Conservation (phyloP, 2,329 filamentous ascomycete genomes). For the Coniochaeta prunicola region DNA sequence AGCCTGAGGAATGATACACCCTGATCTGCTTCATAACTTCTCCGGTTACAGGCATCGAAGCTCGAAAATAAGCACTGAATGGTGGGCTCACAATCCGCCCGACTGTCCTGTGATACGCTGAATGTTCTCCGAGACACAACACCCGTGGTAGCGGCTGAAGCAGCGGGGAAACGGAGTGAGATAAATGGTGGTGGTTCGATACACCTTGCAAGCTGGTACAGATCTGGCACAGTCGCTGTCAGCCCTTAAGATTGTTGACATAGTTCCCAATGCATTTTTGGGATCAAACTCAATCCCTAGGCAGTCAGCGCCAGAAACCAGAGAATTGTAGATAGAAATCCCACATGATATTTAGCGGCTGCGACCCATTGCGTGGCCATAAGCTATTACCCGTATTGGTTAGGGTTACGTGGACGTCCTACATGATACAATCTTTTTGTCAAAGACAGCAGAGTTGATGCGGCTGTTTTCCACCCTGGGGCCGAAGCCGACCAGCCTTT, state of each 20-base stretch:
- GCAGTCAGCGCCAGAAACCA: background rate
- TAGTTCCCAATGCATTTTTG: background rate
- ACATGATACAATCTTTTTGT: background rate
- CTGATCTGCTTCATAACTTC: background rate
- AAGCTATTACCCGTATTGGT: background rate
- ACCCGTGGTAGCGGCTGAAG: background rate
- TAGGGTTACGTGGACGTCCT: background rate
- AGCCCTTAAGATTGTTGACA: background rate
- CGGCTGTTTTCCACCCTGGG: background rate
- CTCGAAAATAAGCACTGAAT: background rate
- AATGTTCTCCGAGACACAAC: background rate
- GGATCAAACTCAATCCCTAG: background rate
- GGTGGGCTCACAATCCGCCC: background rate
- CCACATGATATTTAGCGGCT: conserved; percentile 1
- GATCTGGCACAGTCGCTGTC: background rate
- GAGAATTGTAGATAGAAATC: background rate
- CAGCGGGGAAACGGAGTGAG: background rate
- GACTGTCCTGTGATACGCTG: background rate
- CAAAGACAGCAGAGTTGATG: background rate
- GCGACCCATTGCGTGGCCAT: conserved; percentile 1
- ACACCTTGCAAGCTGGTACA: background rate
- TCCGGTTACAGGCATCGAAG: background rate
- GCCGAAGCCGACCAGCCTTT: background rate
- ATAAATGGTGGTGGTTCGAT: background rate
- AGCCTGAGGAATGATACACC: background rate